A percentile compares a stretch with the other conserved stretches of the same genome.
phyloP scores from a whole-genome alignment of 495 filamentous ascomycete species.

The Hypoxylon subgilvum region DNA sequence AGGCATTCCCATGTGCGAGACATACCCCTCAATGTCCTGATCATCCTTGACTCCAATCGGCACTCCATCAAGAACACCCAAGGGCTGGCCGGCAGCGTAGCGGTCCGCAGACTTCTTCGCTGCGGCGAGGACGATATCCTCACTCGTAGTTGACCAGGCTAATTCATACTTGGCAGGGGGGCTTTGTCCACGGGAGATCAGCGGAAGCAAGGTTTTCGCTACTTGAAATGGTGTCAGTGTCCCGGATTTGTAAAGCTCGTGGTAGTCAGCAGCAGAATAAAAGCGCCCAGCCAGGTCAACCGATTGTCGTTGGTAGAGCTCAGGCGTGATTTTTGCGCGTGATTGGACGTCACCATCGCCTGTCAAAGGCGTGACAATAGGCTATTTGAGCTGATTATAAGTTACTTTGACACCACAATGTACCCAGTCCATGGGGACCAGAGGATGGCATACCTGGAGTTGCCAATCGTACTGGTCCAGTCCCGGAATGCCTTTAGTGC shows the following conservation, averaged over 20 bases:
- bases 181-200: slow-evolving; percentile 65
- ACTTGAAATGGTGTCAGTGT: slow-evolving; percentile 74
- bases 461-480: slow-evolving; percentile 60
- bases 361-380: slow-evolving; percentile 76
- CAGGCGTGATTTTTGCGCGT: slow-evolving; percentile 43
- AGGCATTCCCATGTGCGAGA: slow-evolving; percentile 62
- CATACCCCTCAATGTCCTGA: slow-evolving; percentile 74
- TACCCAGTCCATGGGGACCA: no score
- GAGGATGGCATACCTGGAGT: slow-evolving; percentile 23
- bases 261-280: slow-evolving; percentile 77
- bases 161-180: slow-evolving; percentile 64
- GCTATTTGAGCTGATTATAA: slow-evolving; percentile 48
- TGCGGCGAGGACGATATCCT: slow-evolving; percentile 65
- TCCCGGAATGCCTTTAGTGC: slow-evolving; percentile 61
- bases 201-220: slow-evolving; percentile 68
- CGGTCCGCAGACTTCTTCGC: slow-evolving; percentile 74
- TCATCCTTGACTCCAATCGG: slow-evolving; percentile 91
- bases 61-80: slow-evolving; percentile 79
- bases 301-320: slow-evolving; percentile 42
- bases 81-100: slow-evolving; percentile 66
- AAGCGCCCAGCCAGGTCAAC: slow-evolving; percentile 56
- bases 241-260: slow-evolving; percentile 71
- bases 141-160: slow-evolving; percentile 67
- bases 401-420: no score
- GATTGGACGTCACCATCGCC: slow-evolving; percentile 33